These are phyloP conservation scores for Yamadazyma takamatsuzukensis DNA, from an alignment of 805 yeast genomes.

Conservation along the genomic window DNA sequence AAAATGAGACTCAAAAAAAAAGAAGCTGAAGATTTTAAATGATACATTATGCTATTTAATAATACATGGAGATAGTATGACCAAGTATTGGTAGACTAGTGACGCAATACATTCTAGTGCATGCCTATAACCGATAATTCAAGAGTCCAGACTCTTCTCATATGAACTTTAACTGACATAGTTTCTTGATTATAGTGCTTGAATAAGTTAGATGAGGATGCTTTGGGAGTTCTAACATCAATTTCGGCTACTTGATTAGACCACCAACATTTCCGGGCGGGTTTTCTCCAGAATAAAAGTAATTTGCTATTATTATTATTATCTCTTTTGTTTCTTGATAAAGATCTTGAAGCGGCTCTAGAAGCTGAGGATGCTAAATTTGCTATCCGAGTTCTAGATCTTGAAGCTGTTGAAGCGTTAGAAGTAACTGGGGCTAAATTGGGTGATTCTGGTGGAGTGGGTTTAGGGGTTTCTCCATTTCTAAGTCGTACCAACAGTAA, in stretches of 20 bases:
- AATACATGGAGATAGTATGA: no score
- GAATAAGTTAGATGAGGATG: no score
- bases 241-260: conserved; percentile 55
- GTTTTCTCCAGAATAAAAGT: conserved; percentile 92
- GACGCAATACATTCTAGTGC: conserved; percentile 34
- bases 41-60: no score
- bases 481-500: conserved; percentile 66
- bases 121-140: conserved; percentile 90
- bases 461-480: conserved; percentile 19
- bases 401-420: conserved; percentile 32
- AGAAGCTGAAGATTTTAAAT: no score
- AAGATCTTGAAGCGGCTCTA: conserved; percentile 55
- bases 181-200: conserved; percentile 12
- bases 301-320: conserved; percentile 53
- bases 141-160: conserved; percentile 94
- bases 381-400: conserved; percentile 54
- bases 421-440: conserved; percentile 41
- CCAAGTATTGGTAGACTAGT: not conserved
- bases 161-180: conserved; percentile 64
- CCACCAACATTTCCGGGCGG: conserved; percentile 99
- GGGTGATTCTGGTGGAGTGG: conserved; percentile 43
- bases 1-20: no score
- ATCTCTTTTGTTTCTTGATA: conserved; percentile 45
- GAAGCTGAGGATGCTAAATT: conserved; percentile 54
- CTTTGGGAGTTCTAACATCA: conserved; percentile 23